Base-by-base conservation (phyloP, 768 basidiomycete genomes). In the Trametes villosa region DNA sequence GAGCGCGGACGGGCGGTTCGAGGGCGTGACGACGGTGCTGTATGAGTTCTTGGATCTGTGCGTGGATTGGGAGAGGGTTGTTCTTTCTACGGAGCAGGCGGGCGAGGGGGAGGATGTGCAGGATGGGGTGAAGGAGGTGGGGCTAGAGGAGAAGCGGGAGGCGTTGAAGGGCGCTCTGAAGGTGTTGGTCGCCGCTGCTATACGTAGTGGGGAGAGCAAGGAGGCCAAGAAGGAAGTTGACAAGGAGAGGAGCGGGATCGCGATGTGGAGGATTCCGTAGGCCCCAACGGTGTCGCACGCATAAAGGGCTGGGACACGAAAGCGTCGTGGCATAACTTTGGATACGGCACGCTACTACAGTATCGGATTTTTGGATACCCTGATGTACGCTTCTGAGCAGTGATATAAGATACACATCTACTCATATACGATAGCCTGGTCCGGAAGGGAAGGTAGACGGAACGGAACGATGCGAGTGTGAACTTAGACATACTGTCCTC, bases 201-300 rank as follows among this genome's bases (percentile, higher is more conserved):
- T 87, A 38, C 74, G 82, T 64, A 85, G 82, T 60, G 77, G 74
- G 51, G 70, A 73, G 45, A 85, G 82, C 69, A 81, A 81, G 65
- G 80, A 81, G 62, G 85, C 82, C 18, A 81, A 76, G 72, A 78
- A 84, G 60, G 81, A 84, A 57, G 68, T 88, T 4, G 85, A 86
- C 62, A 74, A 78, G 50, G 83, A 83, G 49, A 72, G 86, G 46
- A 78, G 79, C 60, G 86, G 87, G 1, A 84, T 89, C 57, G 86
- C 82, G 2, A 84, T 88, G 79, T 87, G 86, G 84, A 72, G 86
- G 46, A 86, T 88, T 52, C 83, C 84, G 20, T 87, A 17, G n/a
- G n/a, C n/a, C n/a, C n/a, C n/a, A 33, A 31, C 4, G 47, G 6
- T 33, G 47, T 15, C 46, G 17, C 4, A n/a, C 12, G 42, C n/a